Conservation (phyloP, 306 rosid genomes). For the Rosa multiflora region DNA sequence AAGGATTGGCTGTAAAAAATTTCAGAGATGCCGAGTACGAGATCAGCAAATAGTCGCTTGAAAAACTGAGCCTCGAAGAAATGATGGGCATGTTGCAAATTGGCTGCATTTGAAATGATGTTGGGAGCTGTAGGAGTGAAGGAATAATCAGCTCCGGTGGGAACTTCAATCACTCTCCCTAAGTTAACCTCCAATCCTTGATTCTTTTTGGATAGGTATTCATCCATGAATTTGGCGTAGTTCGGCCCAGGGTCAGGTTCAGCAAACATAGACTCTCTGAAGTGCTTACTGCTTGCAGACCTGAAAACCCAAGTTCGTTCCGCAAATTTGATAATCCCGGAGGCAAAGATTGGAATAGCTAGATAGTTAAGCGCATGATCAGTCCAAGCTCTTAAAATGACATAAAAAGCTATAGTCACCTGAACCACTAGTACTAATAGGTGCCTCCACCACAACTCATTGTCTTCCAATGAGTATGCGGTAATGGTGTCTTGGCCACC, state of each 20-base stretch:
- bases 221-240: slow-evolving; percentile 30
- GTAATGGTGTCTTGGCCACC: slow-evolving; percentile 45
- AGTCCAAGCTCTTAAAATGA: slow-evolving; percentile 27
- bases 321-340: slow-evolving; percentile 24
- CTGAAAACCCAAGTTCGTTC: slow-evolving; percentile 38
- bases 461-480: slow-evolving; percentile 41
- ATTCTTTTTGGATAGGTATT: slow-evolving; percentile 5
- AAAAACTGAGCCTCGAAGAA: slow-evolving; percentile 20
- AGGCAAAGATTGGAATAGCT: too few relatives aligned
- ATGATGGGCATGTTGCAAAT: slow-evolving; percentile 11
- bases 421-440: slow-evolving; percentile 17
- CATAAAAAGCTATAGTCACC: neutral
- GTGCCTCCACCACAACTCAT: slow-evolving; percentile 39
- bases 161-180: neutral
- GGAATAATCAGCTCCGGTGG: neutral
- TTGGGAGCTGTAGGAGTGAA: neutral
- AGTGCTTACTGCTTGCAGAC: slow-evolving; percentile 28
- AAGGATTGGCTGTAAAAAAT: slow-evolving; percentile 9
- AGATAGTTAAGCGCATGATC: neutral
- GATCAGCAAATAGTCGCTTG: slow-evolving; percentile 40
- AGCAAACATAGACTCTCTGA: slow-evolving; percentile 35
- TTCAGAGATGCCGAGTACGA: slow-evolving; percentile 37
- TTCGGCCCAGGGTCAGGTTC: slow-evolving; percentile 38
- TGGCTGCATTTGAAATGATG: neutral
- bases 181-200: slow-evolving; percentile 24